phyloP scores from a whole-genome alignment of 2,329 filamentous ascomycete genomes.

The Sphaerulina musiva region DNA sequence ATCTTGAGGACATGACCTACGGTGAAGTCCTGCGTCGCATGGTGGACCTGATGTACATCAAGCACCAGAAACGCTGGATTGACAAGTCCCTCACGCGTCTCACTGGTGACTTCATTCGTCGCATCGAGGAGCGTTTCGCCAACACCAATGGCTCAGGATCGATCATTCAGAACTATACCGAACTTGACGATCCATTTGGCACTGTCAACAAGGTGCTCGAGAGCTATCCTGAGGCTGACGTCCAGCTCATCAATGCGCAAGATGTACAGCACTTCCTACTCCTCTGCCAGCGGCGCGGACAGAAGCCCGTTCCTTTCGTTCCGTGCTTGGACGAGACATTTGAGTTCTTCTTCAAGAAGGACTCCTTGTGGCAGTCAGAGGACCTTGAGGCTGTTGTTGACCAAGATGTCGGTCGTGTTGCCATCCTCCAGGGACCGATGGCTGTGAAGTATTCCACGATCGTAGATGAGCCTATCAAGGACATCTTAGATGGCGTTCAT shows the following conservation, averaged over 20 bases:
- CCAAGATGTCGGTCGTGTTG: slow-evolving; percentile 92
- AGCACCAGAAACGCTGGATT: slow-evolving; percentile 87
- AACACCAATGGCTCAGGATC: slow-evolving; percentile 64
- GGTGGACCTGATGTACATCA: slow-evolving; percentile 85
- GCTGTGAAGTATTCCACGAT: slow-evolving; percentile 83
- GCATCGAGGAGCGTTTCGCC: slow-evolving; percentile 94
- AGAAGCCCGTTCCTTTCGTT: slow-evolving; percentile 96
- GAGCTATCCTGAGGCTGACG: slow-evolving; percentile 77
- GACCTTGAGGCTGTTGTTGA: slow-evolving; percentile 91
- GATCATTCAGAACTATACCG: slow-evolving; percentile 79
- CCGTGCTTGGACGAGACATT: slow-evolving; percentile 94
- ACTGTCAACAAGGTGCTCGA: slow-evolving; percentile 72
- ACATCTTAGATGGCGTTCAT: slow-evolving; percentile 89
- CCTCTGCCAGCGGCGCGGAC: slow-evolving; percentile 80
- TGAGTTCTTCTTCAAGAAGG: slow-evolving; percentile 99
- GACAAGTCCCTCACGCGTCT: slow-evolving; percentile 75
- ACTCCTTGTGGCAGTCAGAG: slow-evolving; percentile 98
- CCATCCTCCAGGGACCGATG: slow-evolving; percentile 91
- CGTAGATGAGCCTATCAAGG: slow-evolving; percentile 88
- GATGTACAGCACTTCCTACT: slow-evolving; percentile 96
- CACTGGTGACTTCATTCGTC: slow-evolving; percentile 91
- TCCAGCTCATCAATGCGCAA: slow-evolving; percentile 93
- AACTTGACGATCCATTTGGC: slow-evolving; percentile 74
- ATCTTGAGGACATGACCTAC: slow-evolving; percentile 95
- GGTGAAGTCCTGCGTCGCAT: slow-evolving; percentile 78